Base-by-base conservation (phyloP, 306 rosid genomes). In the Ziziphus jujuba region DNA sequence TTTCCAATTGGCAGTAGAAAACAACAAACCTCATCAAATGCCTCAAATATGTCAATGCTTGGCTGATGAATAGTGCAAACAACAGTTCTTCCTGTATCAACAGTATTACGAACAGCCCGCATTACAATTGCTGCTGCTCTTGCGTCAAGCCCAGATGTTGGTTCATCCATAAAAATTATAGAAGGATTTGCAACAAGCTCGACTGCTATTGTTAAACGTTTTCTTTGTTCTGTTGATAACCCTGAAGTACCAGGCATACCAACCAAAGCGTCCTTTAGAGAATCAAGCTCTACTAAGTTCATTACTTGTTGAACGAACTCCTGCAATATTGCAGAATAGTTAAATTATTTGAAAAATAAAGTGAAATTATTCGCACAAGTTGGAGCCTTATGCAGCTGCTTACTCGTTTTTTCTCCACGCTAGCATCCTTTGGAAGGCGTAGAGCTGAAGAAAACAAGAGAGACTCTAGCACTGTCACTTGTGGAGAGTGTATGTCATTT, bases 161-260 rank as follows among this genome's bases (percentile, higher is more conserved):
- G 97, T 73, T 91, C 97, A 64, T 91, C 97, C 97, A 91, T 91
- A 36, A 91, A 91, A 72, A 91, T 88, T 61, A 91, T 91, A 16
- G 96, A 91, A 77, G 97, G 97, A 77, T 91, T 91, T 72, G 97
- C 96, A 44, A 91, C 97, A 23, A 91, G 93, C 80, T 91, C 97
- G 70, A 88, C 97, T 48, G 97, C 93, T 51, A 91, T 89, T 34
- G 97, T 91, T 64, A 91, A 75, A 53, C 97, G 87, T 57, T 91
- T 91, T 53, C 97, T 87, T 74, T 89, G 97, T 78, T 89, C 97
- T 35, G 96, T 91, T 51, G 97, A 91, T 73, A 91, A 81, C 63
- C 97, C 96, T 72, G 86, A 77, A 77, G 77, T 85, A 55, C 95
- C 97, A 43, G 96, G 97, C 86, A 89, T 25, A 61, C 96, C 97